Evolutionary conservation across 305 asterid genomes (phyloP).

Genomic region (Lippia alba): DNA sequence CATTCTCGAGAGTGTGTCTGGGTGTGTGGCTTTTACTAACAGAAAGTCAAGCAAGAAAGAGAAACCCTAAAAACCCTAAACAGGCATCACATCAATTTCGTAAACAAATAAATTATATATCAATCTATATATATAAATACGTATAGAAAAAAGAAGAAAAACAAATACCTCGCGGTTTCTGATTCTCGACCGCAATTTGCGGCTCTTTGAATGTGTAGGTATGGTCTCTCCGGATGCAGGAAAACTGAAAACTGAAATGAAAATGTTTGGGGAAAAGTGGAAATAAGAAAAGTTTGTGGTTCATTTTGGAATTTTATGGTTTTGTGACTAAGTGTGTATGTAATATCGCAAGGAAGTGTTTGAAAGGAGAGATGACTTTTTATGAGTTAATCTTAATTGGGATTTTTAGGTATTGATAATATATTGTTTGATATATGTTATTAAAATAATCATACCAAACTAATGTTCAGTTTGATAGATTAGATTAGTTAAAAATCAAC

Average conservation of each 20-base stretch:
- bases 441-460: no score
- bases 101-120: not conserved
- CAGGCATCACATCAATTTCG: slow-evolving; percentile 5
- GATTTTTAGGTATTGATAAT: no score
- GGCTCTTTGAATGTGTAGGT: slow-evolving; percentile 22
- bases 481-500: no score
- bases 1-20: slow-evolving; percentile 6
- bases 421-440: no score
- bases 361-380: no score
- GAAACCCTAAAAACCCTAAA: slow-evolving; percentile 46
- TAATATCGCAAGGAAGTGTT: no score
- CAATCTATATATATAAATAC: not conserved
- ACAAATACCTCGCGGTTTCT: slow-evolving; percentile 25
- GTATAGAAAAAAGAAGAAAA: not conserved
- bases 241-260: slow-evolving; percentile 11
- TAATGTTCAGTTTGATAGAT: no score
- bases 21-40: slow-evolving; percentile 21
- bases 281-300: slow-evolving; percentile 25
- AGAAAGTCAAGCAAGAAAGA: slow-evolving; percentile 33
- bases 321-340: not conserved
- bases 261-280: slow-evolving; percentile 39
- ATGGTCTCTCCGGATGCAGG: not conserved
- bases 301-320: not conserved
- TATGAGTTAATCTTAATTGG: no score
- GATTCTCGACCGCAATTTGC: slow-evolving; percentile 20